Evolutionary conservation across 1,284 basidiomycete genomes (phyloP).

Genomic region (Naganishia sp.): DNA sequence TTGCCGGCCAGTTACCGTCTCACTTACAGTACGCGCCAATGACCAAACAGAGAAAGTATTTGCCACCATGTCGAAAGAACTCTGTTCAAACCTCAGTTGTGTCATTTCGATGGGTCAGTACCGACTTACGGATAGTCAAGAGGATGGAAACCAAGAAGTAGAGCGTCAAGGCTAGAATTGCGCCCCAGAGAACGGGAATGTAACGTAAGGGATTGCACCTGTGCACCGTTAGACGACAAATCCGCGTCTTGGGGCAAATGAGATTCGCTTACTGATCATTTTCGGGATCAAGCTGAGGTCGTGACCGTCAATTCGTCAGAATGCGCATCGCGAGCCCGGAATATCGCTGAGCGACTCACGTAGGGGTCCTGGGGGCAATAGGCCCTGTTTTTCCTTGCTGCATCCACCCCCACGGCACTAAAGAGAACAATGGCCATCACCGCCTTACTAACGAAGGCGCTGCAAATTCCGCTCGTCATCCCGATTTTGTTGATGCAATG

Average conservation of each 20-base stretch:
- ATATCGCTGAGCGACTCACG: neutral
- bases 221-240: neutral
- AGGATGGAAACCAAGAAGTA: conserved; percentile 60
- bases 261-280: conserved; percentile 13
- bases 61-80: conserved; percentile 56
- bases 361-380: conserved; percentile 17
- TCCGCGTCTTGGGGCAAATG: neutral
- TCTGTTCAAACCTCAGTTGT: conserved; percentile 27
- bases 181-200: conserved; percentile 63
- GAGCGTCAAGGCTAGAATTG: conserved; percentile 60
- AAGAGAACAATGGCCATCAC: conserved; percentile 10
- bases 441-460: neutral
- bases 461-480: neutral
- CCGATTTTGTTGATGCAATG: neutral
- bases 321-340: neutral
- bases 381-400: conserved; percentile 11
- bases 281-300: neutral
- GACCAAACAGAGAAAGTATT: conserved; percentile 67
- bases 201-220: conserved; percentile 58
- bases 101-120: neutral
- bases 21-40: conserved; percentile 63
- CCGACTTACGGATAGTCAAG: conserved; percentile 58
- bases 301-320: neutral
- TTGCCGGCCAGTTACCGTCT: neutral
- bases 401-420: conserved; percentile 5